phyloP scores from a whole-genome alignment of 768 basidiomycete species.

The Cubamyces lactineus region DNA sequence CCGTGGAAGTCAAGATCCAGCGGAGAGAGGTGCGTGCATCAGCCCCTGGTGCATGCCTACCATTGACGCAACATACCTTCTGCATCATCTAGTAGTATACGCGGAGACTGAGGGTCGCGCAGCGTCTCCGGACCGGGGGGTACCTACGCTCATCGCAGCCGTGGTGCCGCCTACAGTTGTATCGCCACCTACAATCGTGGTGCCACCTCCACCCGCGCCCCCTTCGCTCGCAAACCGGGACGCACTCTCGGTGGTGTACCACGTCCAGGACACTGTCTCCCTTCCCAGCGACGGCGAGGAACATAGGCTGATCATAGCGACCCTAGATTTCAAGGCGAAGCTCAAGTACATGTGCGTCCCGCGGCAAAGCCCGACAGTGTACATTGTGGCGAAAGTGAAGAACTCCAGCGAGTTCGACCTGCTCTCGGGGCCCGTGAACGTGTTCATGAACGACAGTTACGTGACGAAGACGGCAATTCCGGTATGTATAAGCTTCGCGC shows the following conservation, averaged over 20 bases:
- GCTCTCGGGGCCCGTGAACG: constrained; percentile 54
- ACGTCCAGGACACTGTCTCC: constrained; percentile 51
- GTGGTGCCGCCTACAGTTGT: too few relatives aligned
- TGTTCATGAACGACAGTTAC: constrained; percentile 59
- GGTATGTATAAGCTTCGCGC: constrained; percentile 33
- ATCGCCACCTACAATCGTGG: too few relatives aligned
- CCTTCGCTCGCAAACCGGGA: constrained; percentile 40
- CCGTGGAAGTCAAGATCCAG: too few relatives aligned
- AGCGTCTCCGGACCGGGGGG: too few relatives aligned
- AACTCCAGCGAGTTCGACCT: constrained; percentile 62
- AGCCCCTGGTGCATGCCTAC: too few relatives aligned
- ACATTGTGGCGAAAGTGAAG: constrained; percentile 49
- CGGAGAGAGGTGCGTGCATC: too few relatives aligned
- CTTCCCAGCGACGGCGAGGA: constrained; percentile 58
- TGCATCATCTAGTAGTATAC: too few relatives aligned
- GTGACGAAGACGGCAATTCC: constrained; percentile 54
- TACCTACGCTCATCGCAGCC: too few relatives aligned
- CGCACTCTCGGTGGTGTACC: constrained; percentile 54
- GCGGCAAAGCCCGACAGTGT: constrained; percentile 50
- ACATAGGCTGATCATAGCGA: constrained; percentile 59
- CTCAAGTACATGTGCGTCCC: constrained; percentile 56
- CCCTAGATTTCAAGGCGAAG: constrained; percentile 49
- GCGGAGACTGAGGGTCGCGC: too few relatives aligned
- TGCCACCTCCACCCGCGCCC: background rate
- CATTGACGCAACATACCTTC: too few relatives aligned